Base-by-base conservation (phyloP, 2,329 filamentous ascomycete genomes). In the Huntiella omanensis region DNA sequence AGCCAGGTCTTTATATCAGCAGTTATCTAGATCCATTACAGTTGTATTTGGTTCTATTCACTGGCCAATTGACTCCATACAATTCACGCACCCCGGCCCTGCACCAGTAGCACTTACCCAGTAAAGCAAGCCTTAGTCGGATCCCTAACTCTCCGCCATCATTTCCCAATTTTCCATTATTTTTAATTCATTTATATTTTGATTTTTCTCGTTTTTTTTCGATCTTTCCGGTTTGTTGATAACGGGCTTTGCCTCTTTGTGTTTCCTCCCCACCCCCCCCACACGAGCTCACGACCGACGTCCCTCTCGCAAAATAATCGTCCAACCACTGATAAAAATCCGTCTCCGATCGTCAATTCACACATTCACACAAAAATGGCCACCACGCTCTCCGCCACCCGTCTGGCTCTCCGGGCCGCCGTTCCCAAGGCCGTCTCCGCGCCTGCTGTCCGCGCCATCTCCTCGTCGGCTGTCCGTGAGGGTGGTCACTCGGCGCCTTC, bases 381-480 rank as follows among this genome's bases (percentile, higher is more conserved):
- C 64, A 28, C 22, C 22, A 68, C 76, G 62, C 73, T 85, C 63
- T 70, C 72, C 61, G 72, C 76, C 60, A 75, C 80, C 62, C 75
- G 76, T 64, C 68, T 75, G 59, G 70, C 83, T 61, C 69, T 82
- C 69, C 80, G 80, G 64, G 62, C 64, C 52, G 62, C 64, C 52
- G 59, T 65, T 53, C 64, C 65, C 56, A 63, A 61, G 56, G 57
- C 57, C 48, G 15, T 43, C 16, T 61, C 59, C 53, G 58, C 57
- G 52, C 55, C 60, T 55, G 59, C 61, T 45, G 62, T 69, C 55
- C 71, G 71, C 60, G 68, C 71, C 57, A 61, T 79, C 52, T 75
- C 68, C 62, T 71, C 71, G 52, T 66, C 70, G 47, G 62, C 69
- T 51, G 59, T 65, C 57, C 66, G 65, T 55, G 60, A 61, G 56